Evolutionary conservation across 2,329 filamentous ascomycete species (phyloP).

Genomic region (Hymenoscyphus albidus): DNA sequence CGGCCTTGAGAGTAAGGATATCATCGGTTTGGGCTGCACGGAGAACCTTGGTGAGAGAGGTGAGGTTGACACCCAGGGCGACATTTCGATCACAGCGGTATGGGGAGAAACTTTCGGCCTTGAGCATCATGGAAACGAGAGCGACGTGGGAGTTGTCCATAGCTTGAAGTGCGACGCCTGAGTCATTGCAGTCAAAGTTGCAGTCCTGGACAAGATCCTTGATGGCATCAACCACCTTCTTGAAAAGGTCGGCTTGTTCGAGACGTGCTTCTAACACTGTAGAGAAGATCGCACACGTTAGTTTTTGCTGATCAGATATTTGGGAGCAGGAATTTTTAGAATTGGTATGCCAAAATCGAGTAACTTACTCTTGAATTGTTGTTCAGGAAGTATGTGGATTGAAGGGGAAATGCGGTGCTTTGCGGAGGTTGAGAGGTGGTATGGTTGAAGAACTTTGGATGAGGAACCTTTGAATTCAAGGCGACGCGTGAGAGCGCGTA

Average conservation of each 20-base stretch:
- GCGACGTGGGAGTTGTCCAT: constrained; percentile 99
- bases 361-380: not conserved
- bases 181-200: constrained; percentile 99
- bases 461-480: not conserved
- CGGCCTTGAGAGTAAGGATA: constrained; percentile 92
- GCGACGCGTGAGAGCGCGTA: not conserved
- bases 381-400: not conserved
- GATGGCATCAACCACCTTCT: constrained; percentile 99
- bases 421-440: not conserved
- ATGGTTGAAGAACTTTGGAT: not conserved
- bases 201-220: constrained; percentile 99
- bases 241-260: constrained; percentile 88
- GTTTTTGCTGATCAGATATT: not conserved
- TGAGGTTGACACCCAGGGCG: constrained; percentile 93
- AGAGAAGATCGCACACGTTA: constrained; percentile 8
- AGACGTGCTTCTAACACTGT: constrained; percentile 91
- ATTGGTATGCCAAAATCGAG: not conserved
- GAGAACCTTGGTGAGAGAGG: constrained; percentile 94
- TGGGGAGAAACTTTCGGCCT: constrained; percentile 87
- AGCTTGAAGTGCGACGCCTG: constrained; percentile 93
- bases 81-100: constrained; percentile 99
- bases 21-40: constrained; percentile 93
- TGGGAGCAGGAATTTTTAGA: not conserved
- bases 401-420: not conserved
- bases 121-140: constrained; percentile 97